Percentiles rank a stretch among this genome's conserved stretches.
Conservation (phyloP, 805 yeast genomes). For the Metschnikowia peoriensis region DNA sequence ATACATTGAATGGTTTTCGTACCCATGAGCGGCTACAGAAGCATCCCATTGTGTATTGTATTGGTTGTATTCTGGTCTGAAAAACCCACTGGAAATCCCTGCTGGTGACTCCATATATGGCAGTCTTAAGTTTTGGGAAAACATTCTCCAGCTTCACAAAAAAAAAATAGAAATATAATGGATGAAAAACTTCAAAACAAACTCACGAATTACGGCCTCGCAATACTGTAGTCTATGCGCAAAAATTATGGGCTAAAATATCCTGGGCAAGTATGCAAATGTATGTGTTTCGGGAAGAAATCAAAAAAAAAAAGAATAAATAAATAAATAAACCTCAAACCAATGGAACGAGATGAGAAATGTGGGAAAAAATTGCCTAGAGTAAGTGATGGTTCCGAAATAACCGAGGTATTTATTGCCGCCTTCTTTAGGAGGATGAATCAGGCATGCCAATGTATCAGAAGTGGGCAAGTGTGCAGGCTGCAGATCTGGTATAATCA, state of each 20-base stretch:
- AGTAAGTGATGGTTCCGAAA: conserved; percentile 2
- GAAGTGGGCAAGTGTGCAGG: conserved; percentile 6
- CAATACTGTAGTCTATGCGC: background rate
- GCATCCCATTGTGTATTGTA: conserved; percentile 6
- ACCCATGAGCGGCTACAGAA: background rate
- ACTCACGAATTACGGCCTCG: background rate
- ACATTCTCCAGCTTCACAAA: background rate
- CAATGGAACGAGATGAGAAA: background rate
- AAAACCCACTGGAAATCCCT: conserved; percentile 8
- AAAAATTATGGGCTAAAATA: background rate
- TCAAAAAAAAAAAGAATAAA: background rate
- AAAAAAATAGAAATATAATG: background rate
- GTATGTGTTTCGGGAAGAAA: background rate
- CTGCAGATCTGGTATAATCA: conserved; percentile 8
- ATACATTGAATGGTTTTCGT: background rate
- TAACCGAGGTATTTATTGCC: conserved; percentile 10
- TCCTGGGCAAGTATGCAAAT: background rate
- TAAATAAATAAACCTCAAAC: background rate
- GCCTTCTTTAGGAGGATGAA: conserved; percentile 1
- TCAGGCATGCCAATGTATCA: conserved; percentile 11
- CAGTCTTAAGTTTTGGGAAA: conserved; percentile 11
- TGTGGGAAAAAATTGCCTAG: background rate
- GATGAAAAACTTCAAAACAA: background rate
- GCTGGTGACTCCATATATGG: conserved; percentile 10
- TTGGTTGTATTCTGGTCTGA: conserved; percentile 8